Evolutionary conservation across 164 flowering plant genomes (phyloP).

Genomic region (Santalum album): DNA sequence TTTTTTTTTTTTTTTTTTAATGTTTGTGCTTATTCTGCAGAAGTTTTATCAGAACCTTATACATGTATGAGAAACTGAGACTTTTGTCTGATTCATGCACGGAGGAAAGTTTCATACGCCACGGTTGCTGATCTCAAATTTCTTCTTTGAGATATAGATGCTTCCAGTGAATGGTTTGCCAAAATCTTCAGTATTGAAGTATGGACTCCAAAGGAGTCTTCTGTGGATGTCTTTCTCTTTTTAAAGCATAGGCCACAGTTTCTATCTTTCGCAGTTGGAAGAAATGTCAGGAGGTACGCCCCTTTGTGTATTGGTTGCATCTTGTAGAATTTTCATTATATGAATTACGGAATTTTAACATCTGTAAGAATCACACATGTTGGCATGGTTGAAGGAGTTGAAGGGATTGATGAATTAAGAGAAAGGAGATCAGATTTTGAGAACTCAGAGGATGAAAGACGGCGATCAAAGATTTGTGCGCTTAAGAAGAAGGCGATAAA

Average conservation of each 20-base stretch:
- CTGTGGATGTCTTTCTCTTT: conserved; percentile 1
- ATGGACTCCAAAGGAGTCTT: conserved; percentile 7
- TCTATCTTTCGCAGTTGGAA: conserved; percentile 1
- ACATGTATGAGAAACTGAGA: too few species aligned
- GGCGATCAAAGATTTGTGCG: conserved; percentile 57
- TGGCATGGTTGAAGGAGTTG: conserved; percentile 33
- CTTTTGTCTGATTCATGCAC: too few species aligned
- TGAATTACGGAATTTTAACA: too few species aligned
- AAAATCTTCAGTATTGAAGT: conserved; percentile 8
- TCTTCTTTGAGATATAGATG: conserved; percentile 5
- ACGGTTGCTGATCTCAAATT: too few species aligned
- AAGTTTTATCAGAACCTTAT: not conserved
- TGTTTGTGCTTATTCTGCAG: too few species aligned
- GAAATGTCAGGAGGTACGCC: conserved; percentile 26
- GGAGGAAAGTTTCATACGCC: too few species aligned
- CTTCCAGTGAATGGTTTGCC: too few species aligned
- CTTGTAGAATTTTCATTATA: not conserved
- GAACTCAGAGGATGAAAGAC: conserved; percentile 74
- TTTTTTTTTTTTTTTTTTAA: too few species aligned
- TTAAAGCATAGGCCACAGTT: conserved; percentile 10
- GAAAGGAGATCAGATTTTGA: conserved; percentile 73
- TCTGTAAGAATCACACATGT: too few species aligned
- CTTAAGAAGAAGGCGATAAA: conserved; percentile 73
- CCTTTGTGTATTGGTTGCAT: not conserved
- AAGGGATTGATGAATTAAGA: conserved; percentile 47